Evolutionary conservation across 305 asterid species (phyloP), one percentile per base, ranked within the genome.

Genomic region (Solanum hybrid): DNA sequence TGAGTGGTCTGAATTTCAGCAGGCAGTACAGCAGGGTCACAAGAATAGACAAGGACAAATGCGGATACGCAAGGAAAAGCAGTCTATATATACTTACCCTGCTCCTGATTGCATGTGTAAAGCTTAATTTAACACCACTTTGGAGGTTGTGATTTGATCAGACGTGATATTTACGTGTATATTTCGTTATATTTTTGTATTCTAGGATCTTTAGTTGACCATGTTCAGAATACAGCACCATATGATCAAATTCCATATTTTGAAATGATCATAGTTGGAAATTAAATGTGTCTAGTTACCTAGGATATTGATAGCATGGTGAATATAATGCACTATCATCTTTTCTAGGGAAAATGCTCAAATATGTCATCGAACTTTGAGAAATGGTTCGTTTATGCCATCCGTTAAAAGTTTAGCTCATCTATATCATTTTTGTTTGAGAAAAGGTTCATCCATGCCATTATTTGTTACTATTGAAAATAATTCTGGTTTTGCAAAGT

Each of bases 61-160:
- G 90, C 93, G 95, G 89, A 83, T 94, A 86, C 96, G 99, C 37
- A 95, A 94, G 89, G 94, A 94, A 2, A 86, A 91, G 35, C 98
- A 98, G 91, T 98, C 99, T 3, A 94, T 97, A 90, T 98, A 95
- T 67, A 98, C 99, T 2, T 96, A 98, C 73, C 99, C 99, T 39
- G 96, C 96, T 86, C 99, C 99, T 7, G 99, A 97, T 93, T 98
- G 99, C 93, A 95, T 95, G 98, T 98, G 99, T 93, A 93, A 84
- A 79, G 93, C 95, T 64, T 94, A 93, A 94, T 87, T 84, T 51
- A 5, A 34, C 75, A 89, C 26, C 74, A 39, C 35, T 0, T 86
- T 31, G 80, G 84, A 79, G 57, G 26, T 8, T 57, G 11, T 61
- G 1, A 57, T 12, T 22, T 61, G 75, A 86, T 33, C 76, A 33